Evolutionary conservation across 805 yeast genomes (phyloP).

Genomic region (Saccharomycopsis sp.): DNA sequence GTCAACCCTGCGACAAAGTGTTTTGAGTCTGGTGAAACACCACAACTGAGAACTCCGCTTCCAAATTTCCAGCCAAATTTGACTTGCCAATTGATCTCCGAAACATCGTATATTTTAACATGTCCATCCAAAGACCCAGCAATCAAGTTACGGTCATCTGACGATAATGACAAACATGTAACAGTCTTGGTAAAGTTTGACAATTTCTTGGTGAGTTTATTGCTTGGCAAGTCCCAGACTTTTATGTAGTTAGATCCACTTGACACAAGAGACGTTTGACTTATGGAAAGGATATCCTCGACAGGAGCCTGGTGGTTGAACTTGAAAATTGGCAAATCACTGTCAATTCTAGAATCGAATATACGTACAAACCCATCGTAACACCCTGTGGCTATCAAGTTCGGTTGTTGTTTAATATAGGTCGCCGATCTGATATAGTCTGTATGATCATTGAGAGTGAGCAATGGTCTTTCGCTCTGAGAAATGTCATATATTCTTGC

Average conservation of each 20-base stretch:
- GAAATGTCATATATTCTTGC: conserved; percentile 86
- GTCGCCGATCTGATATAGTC: conserved; percentile 84
- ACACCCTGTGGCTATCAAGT: conserved; percentile 84
- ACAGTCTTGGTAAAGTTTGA: conserved; percentile 91
- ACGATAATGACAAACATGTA: conserved; percentile 70
- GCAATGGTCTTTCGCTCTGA: conserved; percentile 64
- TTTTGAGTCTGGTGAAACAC: conserved; percentile 77
- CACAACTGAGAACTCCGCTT: conserved; percentile 84
- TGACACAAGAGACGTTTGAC: conserved; percentile 68
- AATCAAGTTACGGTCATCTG: conserved; percentile 61
- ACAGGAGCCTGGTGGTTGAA: conserved; percentile 77
- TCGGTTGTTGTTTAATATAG: conserved; percentile 66
- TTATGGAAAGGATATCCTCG: conserved; percentile 72
- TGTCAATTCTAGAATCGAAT: conserved; percentile 65
- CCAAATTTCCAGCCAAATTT: conserved; percentile 98
- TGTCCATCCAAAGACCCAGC: conserved; percentile 98
- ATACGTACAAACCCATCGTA: conserved; percentile 84
- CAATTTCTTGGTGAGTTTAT: conserved; percentile 57
- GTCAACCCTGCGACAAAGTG: conserved; percentile 91
- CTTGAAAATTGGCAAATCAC: conserved; percentile 43
- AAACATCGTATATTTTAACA: conserved; percentile 85
- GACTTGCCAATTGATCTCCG: conserved; percentile 70
- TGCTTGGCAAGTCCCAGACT: conserved; percentile 85
- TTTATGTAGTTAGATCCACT: conserved; percentile 79
- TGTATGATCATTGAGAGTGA: conserved; percentile 64